Evolutionary conservation across 2,329 filamentous ascomycete species (phyloP).

Genomic region (Fusarium sp.): DNA sequence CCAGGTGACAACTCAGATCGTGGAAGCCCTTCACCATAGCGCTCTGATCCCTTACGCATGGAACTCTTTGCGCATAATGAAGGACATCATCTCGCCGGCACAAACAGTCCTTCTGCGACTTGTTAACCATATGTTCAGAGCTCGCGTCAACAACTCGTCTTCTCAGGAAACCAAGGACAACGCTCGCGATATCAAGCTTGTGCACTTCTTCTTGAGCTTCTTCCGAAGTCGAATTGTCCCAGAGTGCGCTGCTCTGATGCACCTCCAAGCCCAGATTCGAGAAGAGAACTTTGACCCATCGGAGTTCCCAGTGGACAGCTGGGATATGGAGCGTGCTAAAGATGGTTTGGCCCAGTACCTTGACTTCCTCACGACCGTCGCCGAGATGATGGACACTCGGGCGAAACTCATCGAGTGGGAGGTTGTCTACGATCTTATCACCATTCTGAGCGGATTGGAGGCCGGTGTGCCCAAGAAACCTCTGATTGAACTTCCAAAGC

Average conservation of each 20-base stretch:
- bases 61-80: slow-evolving; percentile 89
- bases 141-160: slow-evolving; percentile 57
- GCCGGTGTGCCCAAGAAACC: slow-evolving; percentile 87
- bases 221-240: slow-evolving; percentile 94
- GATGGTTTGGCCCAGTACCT: slow-evolving; percentile 95
- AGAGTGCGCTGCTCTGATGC: slow-evolving; percentile 93
- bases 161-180: slow-evolving; percentile 65
- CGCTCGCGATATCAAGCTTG: slow-evolving; percentile 69
- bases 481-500: slow-evolving; percentile 62
- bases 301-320: slow-evolving; percentile 93
- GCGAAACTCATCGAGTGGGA: slow-evolving; percentile 92
- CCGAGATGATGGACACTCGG: slow-evolving; percentile 86
- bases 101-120: slow-evolving; percentile 94
- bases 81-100: slow-evolving; percentile 95
- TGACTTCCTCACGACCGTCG: slow-evolving; percentile 91
- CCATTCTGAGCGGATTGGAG: slow-evolving; percentile 87
- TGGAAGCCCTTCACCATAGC: slow-evolving; percentile 90
- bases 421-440: slow-evolving; percentile 87
- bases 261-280: slow-evolving; percentile 90
- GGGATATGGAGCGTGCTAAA: slow-evolving; percentile 98
- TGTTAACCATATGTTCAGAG: slow-evolving; percentile 87
- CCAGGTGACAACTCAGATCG: slow-evolving; percentile 95
- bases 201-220: slow-evolving; percentile 92
- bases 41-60: slow-evolving; percentile 92
- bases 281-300: slow-evolving; percentile 79